These are phyloP conservation scores for Diutina siamensis DNA, from an alignment of 1,139 yeast genomes.

Conservation along the genomic window DNA sequence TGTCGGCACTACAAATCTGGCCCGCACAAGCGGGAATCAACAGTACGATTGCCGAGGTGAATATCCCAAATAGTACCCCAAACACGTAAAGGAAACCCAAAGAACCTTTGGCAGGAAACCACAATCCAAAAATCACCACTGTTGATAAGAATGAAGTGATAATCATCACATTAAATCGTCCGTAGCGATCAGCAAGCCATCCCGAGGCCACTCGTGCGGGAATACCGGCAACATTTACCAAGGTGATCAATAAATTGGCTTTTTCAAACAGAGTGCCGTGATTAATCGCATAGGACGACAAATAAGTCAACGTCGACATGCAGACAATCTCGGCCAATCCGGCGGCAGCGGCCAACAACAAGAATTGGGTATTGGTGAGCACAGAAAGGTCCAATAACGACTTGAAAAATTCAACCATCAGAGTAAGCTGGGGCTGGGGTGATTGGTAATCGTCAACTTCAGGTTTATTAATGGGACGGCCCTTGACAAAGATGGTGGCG, in stretches of 20 bases:
- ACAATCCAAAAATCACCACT: conserved; percentile 28
- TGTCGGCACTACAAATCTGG: conserved; percentile 53
- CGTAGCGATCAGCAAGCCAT: conserved; percentile 33
- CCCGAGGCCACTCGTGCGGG: conserved; percentile 39
- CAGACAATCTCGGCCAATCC: conserved; percentile 38
- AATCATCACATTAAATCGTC: conserved; percentile 42
- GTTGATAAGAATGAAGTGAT: conserved; percentile 25
- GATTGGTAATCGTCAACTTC: neutral
- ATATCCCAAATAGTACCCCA: conserved; percentile 19
- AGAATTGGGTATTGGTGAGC: conserved; percentile 28
- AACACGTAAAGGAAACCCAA: conserved; percentile 15
- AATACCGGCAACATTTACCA: conserved; percentile 35
- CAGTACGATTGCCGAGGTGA: conserved; percentile 22
- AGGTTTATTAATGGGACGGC: neutral
- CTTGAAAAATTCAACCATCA: conserved; percentile 11
- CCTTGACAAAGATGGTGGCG: conserved; percentile 12
- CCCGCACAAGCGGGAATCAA: conserved; percentile 24
- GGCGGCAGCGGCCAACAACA: conserved; percentile 29
- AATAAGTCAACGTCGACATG: conserved; percentile 21
- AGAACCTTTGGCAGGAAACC: conserved; percentile 29
- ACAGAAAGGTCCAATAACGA: conserved; percentile 29
- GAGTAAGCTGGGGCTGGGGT: neutral
- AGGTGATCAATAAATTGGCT: conserved; percentile 18
- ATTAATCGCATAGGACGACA: conserved; percentile 8
- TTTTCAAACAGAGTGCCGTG: conserved; percentile 6